A percentile compares a stretch with the other conserved stretches of the same genome.
Evolutionary conservation across 495 filamentous ascomycete genomes (phyloP).

Genomic region (Penicillium steckii): DNA sequence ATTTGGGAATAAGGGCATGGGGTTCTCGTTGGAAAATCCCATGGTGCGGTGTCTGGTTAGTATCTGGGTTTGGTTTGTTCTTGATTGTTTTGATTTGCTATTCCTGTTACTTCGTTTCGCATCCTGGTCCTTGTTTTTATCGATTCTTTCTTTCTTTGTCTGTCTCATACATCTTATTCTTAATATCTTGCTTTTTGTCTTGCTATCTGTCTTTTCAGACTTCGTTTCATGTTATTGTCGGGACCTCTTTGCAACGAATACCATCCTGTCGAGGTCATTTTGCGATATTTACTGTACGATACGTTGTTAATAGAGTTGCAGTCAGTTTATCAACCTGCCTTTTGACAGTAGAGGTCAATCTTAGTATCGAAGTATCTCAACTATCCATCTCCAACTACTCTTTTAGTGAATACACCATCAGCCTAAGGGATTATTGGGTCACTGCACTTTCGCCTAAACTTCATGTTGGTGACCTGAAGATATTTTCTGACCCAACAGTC

Average conservation of each 20-base stretch:
- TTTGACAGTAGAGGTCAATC: too few relatives aligned
- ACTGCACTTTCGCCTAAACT: too few relatives aligned
- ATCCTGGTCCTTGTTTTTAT: slow-evolving; percentile 14
- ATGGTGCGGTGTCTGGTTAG: slow-evolving; percentile 22
- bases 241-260: neutral
- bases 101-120: slow-evolving; percentile 8
- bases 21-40: slow-evolving; percentile 14
- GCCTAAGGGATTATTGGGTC: too few relatives aligned
- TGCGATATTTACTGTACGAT: neutral
- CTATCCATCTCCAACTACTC: too few relatives aligned
- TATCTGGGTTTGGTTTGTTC: slow-evolving; percentile 12
- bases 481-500: too few relatives aligned
- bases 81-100: neutral
- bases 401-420: too few relatives aligned
- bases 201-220: slow-evolving; percentile 1
- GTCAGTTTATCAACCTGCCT: neutral
- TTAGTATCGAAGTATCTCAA: too few relatives aligned
- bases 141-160: slow-evolving; percentile 6
- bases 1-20: slow-evolving; percentile 19
- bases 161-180: slow-evolving; percentile 1
- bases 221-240: neutral
- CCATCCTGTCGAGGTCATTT: neutral
- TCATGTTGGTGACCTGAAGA: too few relatives aligned
- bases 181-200: slow-evolving; percentile 1
- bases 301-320: neutral